phyloP scores from a whole-genome alignment of 2,329 filamentous ascomycete species.

The Orbilia javanica region DNA sequence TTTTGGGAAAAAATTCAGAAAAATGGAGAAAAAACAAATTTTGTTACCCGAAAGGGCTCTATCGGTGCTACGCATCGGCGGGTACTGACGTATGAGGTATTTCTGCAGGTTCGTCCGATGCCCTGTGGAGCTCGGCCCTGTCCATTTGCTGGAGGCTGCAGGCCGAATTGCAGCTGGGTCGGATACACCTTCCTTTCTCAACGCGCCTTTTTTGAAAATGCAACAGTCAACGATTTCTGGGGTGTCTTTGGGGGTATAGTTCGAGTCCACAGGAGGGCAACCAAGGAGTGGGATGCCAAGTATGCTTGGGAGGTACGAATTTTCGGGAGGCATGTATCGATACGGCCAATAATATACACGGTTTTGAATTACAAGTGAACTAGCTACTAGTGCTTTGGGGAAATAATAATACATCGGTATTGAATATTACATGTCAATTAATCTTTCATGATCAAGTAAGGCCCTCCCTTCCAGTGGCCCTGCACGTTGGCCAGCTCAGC shows the following conservation, averaged over 20 bases:
- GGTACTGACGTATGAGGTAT: constrained; percentile 59
- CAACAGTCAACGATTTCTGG: constrained; percentile 29
- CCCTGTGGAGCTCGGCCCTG: constrained; percentile 48
- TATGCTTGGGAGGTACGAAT: background rate
- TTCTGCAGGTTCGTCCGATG: constrained; percentile 47
- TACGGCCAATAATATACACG: background rate
- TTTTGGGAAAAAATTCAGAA: background rate
- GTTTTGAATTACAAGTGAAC: too few species aligned
- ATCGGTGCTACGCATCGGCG: constrained; percentile 17
- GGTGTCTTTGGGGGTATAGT: constrained; percentile 3
- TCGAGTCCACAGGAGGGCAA: background rate
- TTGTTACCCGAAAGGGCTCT: constrained; percentile 3
- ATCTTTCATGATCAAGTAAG: constrained; percentile 55
- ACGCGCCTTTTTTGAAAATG: constrained; percentile 39
- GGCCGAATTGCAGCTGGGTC: constrained; percentile 3
- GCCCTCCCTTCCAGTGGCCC: constrained; percentile 55
- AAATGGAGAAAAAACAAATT: constrained; percentile 13
- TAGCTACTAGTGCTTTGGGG: too few species aligned
- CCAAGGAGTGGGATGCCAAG: background rate
- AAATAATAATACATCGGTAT: too few species aligned
- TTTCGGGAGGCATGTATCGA: too few species aligned
- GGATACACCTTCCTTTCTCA: constrained; percentile 45
- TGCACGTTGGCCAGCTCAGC: constrained; percentile 28
- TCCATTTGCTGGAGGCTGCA: background rate
- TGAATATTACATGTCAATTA: background rate